Percentiles rank a stretch among this genome's conserved stretches.
phyloP scores from a whole-genome alignment of 805 yeast species.

The Suhomyces sp. region DNA sequence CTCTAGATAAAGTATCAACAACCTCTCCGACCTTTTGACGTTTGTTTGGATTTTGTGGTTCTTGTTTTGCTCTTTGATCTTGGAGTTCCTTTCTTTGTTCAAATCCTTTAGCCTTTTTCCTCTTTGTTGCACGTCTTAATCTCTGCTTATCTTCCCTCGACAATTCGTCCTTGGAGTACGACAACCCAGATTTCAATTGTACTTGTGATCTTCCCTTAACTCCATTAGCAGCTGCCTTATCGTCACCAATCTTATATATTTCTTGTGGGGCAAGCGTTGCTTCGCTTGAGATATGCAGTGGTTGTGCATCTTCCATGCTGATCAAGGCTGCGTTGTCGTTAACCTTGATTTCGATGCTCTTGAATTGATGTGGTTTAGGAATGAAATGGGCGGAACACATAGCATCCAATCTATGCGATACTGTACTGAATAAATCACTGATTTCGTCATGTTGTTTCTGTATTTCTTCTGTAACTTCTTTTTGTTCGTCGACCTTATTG shows the following conservation, averaged over 20 bases:
- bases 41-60: conserved; percentile 33
- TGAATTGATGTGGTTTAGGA: conserved; percentile 80
- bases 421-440: conserved; percentile 55
- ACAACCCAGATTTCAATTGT: conserved; percentile 70
- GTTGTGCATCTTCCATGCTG: conserved; percentile 95
- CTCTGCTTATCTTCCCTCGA: conserved; percentile 83
- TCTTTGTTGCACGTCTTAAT: conserved; percentile 81
- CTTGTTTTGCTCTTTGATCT: conserved; percentile 30
- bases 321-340: conserved; percentile 65
- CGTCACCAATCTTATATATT: conserved; percentile 60
- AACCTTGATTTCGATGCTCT: conserved; percentile 76
- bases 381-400: conserved; percentile 91
- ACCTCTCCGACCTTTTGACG: conserved; percentile 61
- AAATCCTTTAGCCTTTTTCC: conserved; percentile 64
- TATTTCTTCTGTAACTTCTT: conserved; percentile 61
- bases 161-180: conserved; percentile 78
- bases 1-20: conserved; percentile 66
- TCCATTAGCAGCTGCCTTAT: conserved; percentile 29
- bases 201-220: conserved; percentile 51
- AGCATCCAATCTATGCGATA: conserved; percentile 78
- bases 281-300: conserved; percentile 72
- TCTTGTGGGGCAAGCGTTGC: conserved; percentile 93
- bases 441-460: conserved; percentile 78
- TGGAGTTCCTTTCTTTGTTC: conserved; percentile 32
- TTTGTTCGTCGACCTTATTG: conserved; percentile 42